Evolutionary conservation across 176 grass and related monocot genomes (phyloP), one percentile per base, ranked within the genome.

Genomic region (Zoysia pacifica): DNA sequence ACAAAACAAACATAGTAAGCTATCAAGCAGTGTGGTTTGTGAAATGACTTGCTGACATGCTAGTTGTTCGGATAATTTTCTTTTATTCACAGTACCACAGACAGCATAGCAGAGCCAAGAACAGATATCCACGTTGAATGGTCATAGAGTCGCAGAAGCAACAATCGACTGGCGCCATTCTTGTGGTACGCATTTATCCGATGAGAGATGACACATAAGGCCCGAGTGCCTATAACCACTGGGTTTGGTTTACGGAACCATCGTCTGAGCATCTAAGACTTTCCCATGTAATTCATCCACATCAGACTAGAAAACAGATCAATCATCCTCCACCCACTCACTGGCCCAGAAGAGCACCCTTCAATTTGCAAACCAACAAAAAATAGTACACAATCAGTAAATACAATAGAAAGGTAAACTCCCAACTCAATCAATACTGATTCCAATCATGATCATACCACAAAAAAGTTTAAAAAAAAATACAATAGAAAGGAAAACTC

Each of bases 261-360:
- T 72, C 51, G 67, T 56, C 69, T 83, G 73, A 87, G 74, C 80
- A 73, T 78, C 75, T 47, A 83, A 83, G 74, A 65, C 67, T 48
- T 67, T 61, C 6, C 43, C 73, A 6, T 72, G 72, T 16, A 73
- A 83, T 65, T 77, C 74, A 65, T 73, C 59, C 20, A 36, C 80
- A 83, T 67, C 74, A 67, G 60, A 67, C 50, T 49, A 58, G n/a
- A 58, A 43, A 76, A 76, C 58, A 87, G 80, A 82, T 71, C 65
- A 82, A 82, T 56, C 72, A 78, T 56, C 59, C 18, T 59, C 67
- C 67, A 82, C 50, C 69, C 73, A 42, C 18, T 39, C 50, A 72
- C 74, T 72, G 50, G 67, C n/a, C 35, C 1, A 3, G 42, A 78
- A 67, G 49, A 87, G 59, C 67, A 78, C 74, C 66, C 80, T 78